Percentiles rank a stretch among this genome's conserved stretches.
phyloP scores from a whole-genome alignment of 805 yeast species.

The Suhomyces sp. region DNA sequence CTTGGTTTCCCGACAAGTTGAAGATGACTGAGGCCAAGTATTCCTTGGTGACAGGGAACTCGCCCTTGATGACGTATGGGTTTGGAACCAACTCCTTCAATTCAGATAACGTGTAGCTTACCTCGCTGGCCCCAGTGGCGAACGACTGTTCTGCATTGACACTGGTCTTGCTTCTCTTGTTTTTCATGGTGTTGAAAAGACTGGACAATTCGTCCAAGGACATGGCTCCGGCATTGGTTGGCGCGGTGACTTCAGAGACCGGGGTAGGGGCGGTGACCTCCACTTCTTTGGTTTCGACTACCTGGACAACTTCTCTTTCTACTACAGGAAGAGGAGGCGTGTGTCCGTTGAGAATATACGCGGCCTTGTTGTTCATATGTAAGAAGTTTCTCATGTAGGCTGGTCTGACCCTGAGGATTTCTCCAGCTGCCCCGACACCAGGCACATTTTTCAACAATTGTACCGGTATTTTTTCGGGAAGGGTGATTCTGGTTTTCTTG shows the following conservation, averaged over 20 bases:
- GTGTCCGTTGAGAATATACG: constrained; percentile 47
- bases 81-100: constrained; percentile 30
- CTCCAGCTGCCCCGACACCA: constrained; percentile 65
- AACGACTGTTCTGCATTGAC: constrained; percentile 8
- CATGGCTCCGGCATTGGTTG: constrained; percentile 23
- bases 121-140: constrained; percentile 14
- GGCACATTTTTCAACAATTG: constrained; percentile 72
- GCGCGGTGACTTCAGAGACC: constrained; percentile 1
- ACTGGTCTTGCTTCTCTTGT: constrained; percentile 6
- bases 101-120: constrained; percentile 27
- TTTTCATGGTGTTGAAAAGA: constrained; percentile 30
- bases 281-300: constrained; percentile 1
- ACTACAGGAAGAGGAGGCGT: constrained; percentile 44
- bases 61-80: constrained; percentile 16
- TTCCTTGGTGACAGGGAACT: constrained; percentile 27
- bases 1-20: constrained; percentile 30
- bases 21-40: constrained; percentile 22
- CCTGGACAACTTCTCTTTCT: constrained; percentile 13
- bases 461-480: constrained; percentile 52
- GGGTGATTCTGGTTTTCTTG: constrained; percentile 12
- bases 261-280: constrained; percentile 1
- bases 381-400: constrained; percentile 79
- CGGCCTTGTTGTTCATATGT: constrained; percentile 70
- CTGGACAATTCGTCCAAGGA: constrained; percentile 38
- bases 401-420: constrained; percentile 71